A percentile compares a stretch with the other conserved stretches of the same genome.
Evolutionary conservation across 495 filamentous ascomycete species (phyloP).

Genomic region (Hypoxylon subgilvum): DNA sequence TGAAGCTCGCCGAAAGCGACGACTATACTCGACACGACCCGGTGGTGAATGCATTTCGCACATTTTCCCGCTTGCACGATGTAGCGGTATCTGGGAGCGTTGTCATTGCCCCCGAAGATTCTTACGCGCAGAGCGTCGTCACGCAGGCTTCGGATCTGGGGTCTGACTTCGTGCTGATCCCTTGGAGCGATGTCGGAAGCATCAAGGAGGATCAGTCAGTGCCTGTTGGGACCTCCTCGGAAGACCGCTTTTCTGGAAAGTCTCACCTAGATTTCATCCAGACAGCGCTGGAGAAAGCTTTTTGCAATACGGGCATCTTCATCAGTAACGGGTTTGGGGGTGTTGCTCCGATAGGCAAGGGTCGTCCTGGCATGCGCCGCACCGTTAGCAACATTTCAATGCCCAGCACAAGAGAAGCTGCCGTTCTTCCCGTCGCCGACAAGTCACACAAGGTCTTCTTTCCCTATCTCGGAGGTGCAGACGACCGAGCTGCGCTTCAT

Average conservation of each 20-base stretch:
- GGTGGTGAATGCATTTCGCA: constrained; percentile 88
- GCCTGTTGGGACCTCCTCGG: constrained; percentile 42
- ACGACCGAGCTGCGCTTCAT: constrained; percentile 81
- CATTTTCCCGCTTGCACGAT: constrained; percentile 84
- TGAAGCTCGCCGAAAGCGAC: constrained; percentile 86
- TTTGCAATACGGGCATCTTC: constrained; percentile 79
- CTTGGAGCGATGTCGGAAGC: constrained; percentile 87
- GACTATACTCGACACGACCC: constrained; percentile 80
- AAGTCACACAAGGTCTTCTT: constrained; percentile 86
- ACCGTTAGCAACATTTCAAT: constrained; percentile 64
- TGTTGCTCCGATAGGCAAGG: constrained; percentile 44
- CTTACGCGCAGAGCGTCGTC: constrained; percentile 78
- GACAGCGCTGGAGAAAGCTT: constrained; percentile 63
- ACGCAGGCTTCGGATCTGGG: constrained; percentile 67
- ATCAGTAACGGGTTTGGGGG: constrained; percentile 76
- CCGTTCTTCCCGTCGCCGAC: constrained; percentile 58
- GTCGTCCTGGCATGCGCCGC: constrained; percentile 48
- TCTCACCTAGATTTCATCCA: constrained; percentile 71
- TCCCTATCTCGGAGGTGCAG: constrained; percentile 83
- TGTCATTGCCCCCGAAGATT: constrained; percentile 73
- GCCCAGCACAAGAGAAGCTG: constrained; percentile 56
- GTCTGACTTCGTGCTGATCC: constrained; percentile 83
- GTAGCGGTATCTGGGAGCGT: constrained; percentile 83
- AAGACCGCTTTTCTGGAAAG: constrained; percentile 57
- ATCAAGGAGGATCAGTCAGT: constrained; percentile 66